These are phyloP conservation scores for Dendrothele bispora DNA, from an alignment of 768 basidiomycete genomes.

Conservation along the genomic window DNA sequence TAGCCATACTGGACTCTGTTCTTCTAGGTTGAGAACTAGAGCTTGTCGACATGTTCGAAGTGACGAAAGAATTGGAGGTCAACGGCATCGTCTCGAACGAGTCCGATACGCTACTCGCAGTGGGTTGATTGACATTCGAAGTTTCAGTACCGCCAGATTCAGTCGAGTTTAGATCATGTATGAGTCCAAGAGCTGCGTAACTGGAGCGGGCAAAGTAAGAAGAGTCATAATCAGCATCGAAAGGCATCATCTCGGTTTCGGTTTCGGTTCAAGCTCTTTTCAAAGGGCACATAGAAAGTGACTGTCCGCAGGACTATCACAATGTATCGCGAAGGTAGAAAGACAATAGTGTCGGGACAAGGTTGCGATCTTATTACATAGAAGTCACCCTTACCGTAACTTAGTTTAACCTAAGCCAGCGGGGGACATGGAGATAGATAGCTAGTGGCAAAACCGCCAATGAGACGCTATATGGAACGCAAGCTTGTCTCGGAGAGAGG, in stretches of 20 bases:
- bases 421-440: neutral
- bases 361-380: neutral
- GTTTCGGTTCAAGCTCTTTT: no score
- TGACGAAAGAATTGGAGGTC: no score
- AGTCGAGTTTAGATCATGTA: slow-evolving; percentile 64
- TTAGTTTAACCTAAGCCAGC: slow-evolving; percentile 3
- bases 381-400: neutral
- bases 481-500: no score
- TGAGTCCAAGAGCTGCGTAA: slow-evolving; percentile 77
- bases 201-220: slow-evolving; percentile 38
- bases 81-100: no score
- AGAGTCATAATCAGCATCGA: slow-evolving; percentile 7
- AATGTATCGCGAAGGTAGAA: slow-evolving; percentile 1
- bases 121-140: slow-evolving; percentile 19
- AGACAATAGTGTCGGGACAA: neutral
- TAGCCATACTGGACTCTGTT: no score
- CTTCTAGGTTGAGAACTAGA: no score
- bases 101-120: slow-evolving; percentile 4
- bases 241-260: neutral
- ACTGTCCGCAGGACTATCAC: no score
- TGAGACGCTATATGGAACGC: no score
- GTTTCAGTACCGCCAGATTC: slow-evolving; percentile 68
- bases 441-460: no score
- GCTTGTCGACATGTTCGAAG: no score
- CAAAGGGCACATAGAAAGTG: no score